Evolutionary conservation across 1,139 yeast species (phyloP).

Genomic region (Debaryomyces psychrophilus): DNA sequence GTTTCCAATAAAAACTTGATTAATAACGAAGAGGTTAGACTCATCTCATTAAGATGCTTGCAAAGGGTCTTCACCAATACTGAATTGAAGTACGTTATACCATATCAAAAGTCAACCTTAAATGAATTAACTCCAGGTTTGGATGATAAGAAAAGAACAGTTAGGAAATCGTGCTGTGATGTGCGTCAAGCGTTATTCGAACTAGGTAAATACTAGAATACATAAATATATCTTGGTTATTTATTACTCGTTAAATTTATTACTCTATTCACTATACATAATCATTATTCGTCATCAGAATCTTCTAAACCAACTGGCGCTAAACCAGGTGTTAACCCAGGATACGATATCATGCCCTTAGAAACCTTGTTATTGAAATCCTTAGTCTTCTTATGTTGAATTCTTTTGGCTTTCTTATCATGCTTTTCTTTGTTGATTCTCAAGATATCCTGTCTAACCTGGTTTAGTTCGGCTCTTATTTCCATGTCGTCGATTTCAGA

Average conservation of each 20-base stretch:
- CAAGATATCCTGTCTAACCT: conserved; percentile 45
- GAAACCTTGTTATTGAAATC: conserved; percentile 49
- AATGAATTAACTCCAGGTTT: conserved; percentile 52
- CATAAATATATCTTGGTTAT: conserved; percentile 1
- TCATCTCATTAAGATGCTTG: conserved; percentile 60
- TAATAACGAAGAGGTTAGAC: conserved; percentile 51
- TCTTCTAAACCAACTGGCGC: conserved; percentile 78
- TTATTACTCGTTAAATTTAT: conserved; percentile 8
- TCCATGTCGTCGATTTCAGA: conserved; percentile 51
- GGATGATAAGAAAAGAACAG: conserved; percentile 74
- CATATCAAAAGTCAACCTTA: conserved; percentile 56
- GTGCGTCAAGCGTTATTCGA: conserved; percentile 79
- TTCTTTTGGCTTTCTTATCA: conserved; percentile 24
- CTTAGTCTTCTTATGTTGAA: conserved; percentile 30
- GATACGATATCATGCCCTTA: conserved; percentile 49
- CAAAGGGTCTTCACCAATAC: conserved; percentile 45
- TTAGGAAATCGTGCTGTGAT: conserved; percentile 75
- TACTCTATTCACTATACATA: conserved; percentile 7
- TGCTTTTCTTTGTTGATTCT: conserved; percentile 27
- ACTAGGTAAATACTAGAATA: conserved; percentile 28
- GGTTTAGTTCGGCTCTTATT: conserved; percentile 46
- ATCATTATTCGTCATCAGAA: conserved; percentile 45
- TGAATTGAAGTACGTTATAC: conserved; percentile 46
- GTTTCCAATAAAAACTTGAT: conserved; percentile 24
- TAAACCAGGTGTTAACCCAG: conserved; percentile 88